Base-by-base conservation (phyloP, 2,329 filamentous ascomycete genomes). In the Falciphora oryzae region DNA sequence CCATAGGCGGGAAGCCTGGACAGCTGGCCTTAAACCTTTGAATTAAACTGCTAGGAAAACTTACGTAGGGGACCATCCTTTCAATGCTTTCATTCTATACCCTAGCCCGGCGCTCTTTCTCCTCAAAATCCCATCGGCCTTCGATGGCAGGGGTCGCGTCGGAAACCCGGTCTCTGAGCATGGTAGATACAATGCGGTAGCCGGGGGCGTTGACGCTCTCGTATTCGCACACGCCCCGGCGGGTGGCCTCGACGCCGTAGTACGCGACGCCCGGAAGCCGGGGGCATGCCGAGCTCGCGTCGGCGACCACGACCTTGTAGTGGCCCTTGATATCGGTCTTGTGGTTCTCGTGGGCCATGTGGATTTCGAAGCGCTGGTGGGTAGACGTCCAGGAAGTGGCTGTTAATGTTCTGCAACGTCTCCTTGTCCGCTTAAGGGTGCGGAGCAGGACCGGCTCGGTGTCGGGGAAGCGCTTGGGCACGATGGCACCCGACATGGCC, bases 311-410 rank as follows among this genome's bases (percentile, higher is more conserved):
- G 64, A 82, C 71, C 70, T 77, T 81, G n/a, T n/a, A n/a, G 38
- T 14, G n/a, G 53, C 85, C 86, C 69, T 84, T 88, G 50, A 92
- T 70, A 67, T 91, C 85, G 0, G 89, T 91, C 67, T 88, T 89
- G 69, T 88, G 85, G 59, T 87, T 88, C 72, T 93, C 90, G 65
- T 92, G 89, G 56, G 87, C 90, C 83, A 92, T 91, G 70, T 90
- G 89, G 63, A 93, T 86, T 68, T 86, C 83, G 71, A 91, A 92
- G 1, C 86, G 82, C 65, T 86, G n/a, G n/a, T n/a, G n/a, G 83
- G 67, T 90, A 87, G 32, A 92, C 86, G 62, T 92, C 87, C 25
- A 88, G 80, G 68, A 93, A 93, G 65, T 88, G 83, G 63, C 80
- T 85, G 73, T 91, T 92, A 74, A 93, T 92, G 66, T 89, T 88